Base-by-base conservation (phyloP, 768 basidiomycete genomes). In the Russula vinacea region DNA sequence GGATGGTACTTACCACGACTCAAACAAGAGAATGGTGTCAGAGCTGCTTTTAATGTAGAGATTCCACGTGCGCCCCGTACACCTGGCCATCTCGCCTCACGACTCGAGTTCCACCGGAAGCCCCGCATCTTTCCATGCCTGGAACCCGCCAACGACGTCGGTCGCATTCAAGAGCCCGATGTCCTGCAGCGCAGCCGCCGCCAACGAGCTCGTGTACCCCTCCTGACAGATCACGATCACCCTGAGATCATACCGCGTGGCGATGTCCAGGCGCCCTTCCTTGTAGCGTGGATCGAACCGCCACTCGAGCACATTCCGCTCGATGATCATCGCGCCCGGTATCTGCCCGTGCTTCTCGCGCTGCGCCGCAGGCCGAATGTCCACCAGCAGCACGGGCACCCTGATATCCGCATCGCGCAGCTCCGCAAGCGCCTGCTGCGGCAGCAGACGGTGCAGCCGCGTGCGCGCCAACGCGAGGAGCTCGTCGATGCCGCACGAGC, bases 271-370 rank as follows among this genome's bases (percentile, higher is more conserved):
- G 39, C 86, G 78, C 14, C 81, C 77, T 7, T 80, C 77, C 29
- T 57, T 53, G 67, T 76, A 79, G 60, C 88, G 79, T 5, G 90
- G 90, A 73, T 92, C 90, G 67, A 92, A 86, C 26, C 84, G 81
- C 88, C 89, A 90, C 72, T 92, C 90, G 58, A 92, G 79, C 6
- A 85, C 81, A 70, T 89, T 91, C 26, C 90, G 80, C 70, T 91
- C 90, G 62, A 92, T 81, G 59, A 88, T 75, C 60, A 91, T 75
- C n/a, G 89, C 81, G 0, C 90, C 88, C 9, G 78, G 78, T 60
- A 92, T 86, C 0, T 75, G 79, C 0, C 90, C 90, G 37, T 81
- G 76, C 53, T 71, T 72, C 6, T 78, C 78, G 17, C 90, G 81
- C 72, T 89, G 83, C 6, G 78, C 79, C 44, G 78, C 81, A 0